Conservation (phyloP, 177 flowering plant genomes). For the Vitis hybrid region DNA sequence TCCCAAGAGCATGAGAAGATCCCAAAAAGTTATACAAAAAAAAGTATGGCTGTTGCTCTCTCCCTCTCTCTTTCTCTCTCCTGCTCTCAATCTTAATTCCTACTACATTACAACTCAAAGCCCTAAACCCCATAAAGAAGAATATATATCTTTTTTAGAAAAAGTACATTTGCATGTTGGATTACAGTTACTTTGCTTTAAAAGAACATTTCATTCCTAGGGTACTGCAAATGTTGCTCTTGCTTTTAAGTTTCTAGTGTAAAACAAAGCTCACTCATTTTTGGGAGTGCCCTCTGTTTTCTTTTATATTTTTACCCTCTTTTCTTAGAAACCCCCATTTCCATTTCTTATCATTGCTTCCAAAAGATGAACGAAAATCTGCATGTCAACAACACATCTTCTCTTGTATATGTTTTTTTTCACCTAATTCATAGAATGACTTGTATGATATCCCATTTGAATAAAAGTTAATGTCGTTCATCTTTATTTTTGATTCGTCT, state of each 20-base stretch:
- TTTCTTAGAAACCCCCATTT: too few species aligned
- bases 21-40: slow-evolving; percentile 34
- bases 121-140: slow-evolving; percentile 42
- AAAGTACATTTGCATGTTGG: slow-evolving; percentile 34
- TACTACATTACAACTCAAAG: slow-evolving; percentile 26
- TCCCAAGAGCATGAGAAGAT: slow-evolving; percentile 39
- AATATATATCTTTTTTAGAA: slow-evolving; percentile 1
- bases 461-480: too few species aligned
- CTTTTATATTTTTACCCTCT: too few species aligned
- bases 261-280: slow-evolving; percentile 16
- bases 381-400: too few species aligned
- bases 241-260: slow-evolving; percentile 25
- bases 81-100: slow-evolving; percentile 12
- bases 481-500: too few species aligned
- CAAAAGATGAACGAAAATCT: too few species aligned
- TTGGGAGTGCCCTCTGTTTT: background rate
- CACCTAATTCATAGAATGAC: too few species aligned
- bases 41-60: background rate
- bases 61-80: too few species aligned
- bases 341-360: too few species aligned
- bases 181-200: slow-evolving; percentile 34
- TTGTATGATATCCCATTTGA: too few species aligned
- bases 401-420: too few species aligned
- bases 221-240: slow-evolving; percentile 28
- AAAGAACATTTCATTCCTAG: slow-evolving; percentile 36